Evolutionary conservation across 1,284 basidiomycete genomes (phyloP).

Genomic region (Coriolopsis trogii): DNA sequence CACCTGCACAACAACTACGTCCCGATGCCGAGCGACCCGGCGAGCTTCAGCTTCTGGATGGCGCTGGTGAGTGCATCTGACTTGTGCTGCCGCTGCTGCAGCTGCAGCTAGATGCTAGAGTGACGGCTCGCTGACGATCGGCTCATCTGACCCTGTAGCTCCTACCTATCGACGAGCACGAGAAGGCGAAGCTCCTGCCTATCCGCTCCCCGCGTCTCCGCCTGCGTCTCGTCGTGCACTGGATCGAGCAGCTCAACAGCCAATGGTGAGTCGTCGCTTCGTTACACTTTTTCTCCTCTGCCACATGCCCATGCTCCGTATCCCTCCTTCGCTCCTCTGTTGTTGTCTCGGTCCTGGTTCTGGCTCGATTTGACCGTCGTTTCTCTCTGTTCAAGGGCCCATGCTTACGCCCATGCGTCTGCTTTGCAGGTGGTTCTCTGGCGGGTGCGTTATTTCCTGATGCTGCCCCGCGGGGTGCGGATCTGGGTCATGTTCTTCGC

Average conservation of each 20-base stretch:
- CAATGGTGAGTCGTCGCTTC: constrained; percentile 77
- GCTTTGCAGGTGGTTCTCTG: constrained; percentile 50
- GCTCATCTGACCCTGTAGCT: constrained; percentile 56
- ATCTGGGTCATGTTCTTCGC: constrained; percentile 20
- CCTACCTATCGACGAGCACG: constrained; percentile 93
- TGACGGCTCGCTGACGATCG: too few relatives aligned
- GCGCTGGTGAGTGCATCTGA: constrained; percentile 57
- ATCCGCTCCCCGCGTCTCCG: constrained; percentile 81
- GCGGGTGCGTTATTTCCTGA: constrained; percentile 42
- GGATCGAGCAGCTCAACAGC: constrained; percentile 83
- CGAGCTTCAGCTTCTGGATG: constrained; percentile 88
- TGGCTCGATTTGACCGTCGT: constrained; percentile 14
- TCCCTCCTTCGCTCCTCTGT: background rate
- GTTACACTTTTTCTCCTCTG: constrained; percentile 10
- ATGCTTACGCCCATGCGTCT: constrained; percentile 36
- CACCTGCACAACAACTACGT: constrained; percentile 80
- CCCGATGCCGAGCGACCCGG: constrained; percentile 65
- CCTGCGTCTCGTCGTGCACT: constrained; percentile 84
- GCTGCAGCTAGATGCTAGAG: too few relatives aligned
- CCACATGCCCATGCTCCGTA: too few relatives aligned
- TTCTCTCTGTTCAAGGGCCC: constrained; percentile 26
- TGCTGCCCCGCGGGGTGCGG: constrained; percentile 17
- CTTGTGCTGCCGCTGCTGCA: too few relatives aligned
- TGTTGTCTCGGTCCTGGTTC: constrained; percentile 6
- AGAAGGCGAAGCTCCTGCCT: constrained; percentile 93